phyloP scores from a whole-genome alignment of 2,329 filamentous ascomycete species.

The Arthrinium puccinioides region DNA sequence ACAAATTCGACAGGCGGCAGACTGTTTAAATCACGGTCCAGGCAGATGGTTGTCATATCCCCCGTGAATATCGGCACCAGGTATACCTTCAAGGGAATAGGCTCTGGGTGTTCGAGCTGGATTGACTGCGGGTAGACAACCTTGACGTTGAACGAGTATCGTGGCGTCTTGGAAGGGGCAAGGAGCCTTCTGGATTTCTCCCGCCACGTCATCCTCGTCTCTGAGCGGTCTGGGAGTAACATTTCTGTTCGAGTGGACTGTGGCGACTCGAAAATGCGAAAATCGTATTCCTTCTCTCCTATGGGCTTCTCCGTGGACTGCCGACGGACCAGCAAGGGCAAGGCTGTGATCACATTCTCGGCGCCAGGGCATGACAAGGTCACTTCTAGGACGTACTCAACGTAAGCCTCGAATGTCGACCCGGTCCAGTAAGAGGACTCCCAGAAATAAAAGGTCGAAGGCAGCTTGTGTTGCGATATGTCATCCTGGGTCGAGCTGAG shows the following conservation, averaged over 20 bases:
- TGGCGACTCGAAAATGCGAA: neutral
- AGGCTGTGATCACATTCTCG: neutral
- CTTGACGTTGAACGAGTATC: conserved; percentile 2
- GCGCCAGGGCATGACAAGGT: conserved; percentile 1
- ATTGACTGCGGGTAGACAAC: conserved; percentile 2
- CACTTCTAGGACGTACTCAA: conserved; percentile 8
- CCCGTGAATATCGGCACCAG: neutral
- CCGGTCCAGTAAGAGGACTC: neutral
- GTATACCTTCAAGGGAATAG: conserved; percentile 3
- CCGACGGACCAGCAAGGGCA: conserved; percentile 4
- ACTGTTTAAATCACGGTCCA: neutral
- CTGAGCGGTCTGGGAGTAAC: conserved; percentile 1
- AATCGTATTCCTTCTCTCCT: neutral
- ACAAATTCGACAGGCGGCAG: conserved; percentile 3
- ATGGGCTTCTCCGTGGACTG: conserved; percentile 2
- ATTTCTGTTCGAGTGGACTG: conserved; percentile 1
- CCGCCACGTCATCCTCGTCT: conserved; percentile 2
- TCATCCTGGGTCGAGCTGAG: conserved; percentile 6
- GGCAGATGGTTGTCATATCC: conserved; percentile 1
- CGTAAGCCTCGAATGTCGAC: conserved; percentile 4
- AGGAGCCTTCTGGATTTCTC: conserved; percentile 5
- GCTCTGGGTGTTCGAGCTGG: conserved; percentile 6
- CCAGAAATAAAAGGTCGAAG: conserved; percentile 3
- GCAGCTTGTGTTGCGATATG: conserved; percentile 3
- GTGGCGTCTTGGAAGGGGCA: conserved; percentile 4